phyloP scores from a whole-genome alignment of 208 protist species.

The Leishmania gerbilli region DNA sequence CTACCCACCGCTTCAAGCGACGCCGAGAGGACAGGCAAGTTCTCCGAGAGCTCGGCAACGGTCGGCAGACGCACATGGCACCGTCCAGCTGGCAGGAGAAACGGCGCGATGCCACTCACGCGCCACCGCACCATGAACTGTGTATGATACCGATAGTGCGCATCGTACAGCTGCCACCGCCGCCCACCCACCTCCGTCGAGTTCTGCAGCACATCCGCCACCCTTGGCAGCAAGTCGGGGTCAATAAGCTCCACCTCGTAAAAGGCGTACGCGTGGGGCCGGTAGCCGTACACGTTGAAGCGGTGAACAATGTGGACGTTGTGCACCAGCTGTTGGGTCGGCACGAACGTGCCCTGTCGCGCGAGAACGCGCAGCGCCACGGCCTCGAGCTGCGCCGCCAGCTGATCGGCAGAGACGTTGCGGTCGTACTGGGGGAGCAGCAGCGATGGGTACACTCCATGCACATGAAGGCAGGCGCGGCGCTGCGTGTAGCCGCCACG shows the following conservation, averaged over 20 bases:
- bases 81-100: constrained; percentile 30
- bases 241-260: constrained; percentile 72
- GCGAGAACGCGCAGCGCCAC: constrained; percentile 42
- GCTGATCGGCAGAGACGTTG: constrained; percentile 57
- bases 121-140: constrained; percentile 81
- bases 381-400: constrained; percentile 77
- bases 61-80: constrained; percentile 36
- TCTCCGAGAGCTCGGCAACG: constrained; percentile 11
- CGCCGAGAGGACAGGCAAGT: not conserved
- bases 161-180: constrained; percentile 70
- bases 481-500: constrained; percentile 24
- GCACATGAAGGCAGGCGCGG: constrained; percentile 75
- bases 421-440: constrained; percentile 59
- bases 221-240: constrained; percentile 32
- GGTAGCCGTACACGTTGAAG: constrained; percentile 83
- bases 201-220: constrained; percentile 53
- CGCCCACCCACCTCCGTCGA: constrained; percentile 52
- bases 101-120: constrained; percentile 61
- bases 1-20: not conserved
- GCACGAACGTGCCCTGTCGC: constrained; percentile 11
- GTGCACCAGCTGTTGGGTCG: constrained; percentile 63
- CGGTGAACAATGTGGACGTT: constrained; percentile 57
- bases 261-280: constrained; percentile 39
- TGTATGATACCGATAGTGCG: constrained; percentile 59
- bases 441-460: constrained; percentile 83